phyloP scores from a whole-genome alignment of 2,329 filamentous ascomycete genomes.

The Cryoendolithus antarcticus region DNA sequence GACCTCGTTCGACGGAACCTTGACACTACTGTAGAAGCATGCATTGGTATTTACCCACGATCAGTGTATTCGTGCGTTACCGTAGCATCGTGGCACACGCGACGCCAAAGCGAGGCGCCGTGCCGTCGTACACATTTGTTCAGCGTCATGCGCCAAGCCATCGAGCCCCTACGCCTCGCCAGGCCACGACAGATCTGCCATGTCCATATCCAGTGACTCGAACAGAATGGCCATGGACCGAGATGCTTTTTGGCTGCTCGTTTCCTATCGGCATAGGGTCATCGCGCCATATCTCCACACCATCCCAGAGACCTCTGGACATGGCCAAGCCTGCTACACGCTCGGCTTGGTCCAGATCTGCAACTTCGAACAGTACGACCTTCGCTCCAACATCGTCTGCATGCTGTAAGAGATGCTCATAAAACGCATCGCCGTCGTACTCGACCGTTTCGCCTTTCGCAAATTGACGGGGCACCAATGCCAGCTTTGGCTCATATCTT shows the following conservation, averaged over 20 bases:
- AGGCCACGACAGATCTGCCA: conserved; percentile 33
- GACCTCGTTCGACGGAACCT: no score
- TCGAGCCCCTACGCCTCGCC: conserved; percentile 15
- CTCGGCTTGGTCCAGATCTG: conserved; percentile 53
- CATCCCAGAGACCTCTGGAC: conserved; percentile 23
- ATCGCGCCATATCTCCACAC: conserved; percentile 62
- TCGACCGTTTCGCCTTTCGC: conserved; percentile 6
- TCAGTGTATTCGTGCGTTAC: no score
- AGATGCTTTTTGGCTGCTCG: no score
- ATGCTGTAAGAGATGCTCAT: conserved; percentile 49
- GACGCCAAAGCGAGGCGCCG: no score
- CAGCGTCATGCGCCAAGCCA: conserved; percentile 7
- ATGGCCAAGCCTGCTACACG: conserved; percentile 47
- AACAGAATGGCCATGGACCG: no score
- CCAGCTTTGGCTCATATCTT: conserved; percentile 66
- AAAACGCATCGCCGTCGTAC: conserved; percentile 47
- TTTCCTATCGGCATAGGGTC: conserved; percentile 47
- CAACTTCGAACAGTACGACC: conserved; percentile 58
- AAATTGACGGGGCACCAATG: conserved; percentile 53
- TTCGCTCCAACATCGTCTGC: conserved; percentile 39
- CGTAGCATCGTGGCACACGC: no score
- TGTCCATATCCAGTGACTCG: conserved; percentile 27
- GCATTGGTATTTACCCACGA: no score
- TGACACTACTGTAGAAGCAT: no score
- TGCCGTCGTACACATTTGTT: no score